These are phyloP conservation scores for Clathrospora elynae DNA, from an alignment of 2,329 filamentous ascomycete genomes.

Conservation along the genomic window DNA sequence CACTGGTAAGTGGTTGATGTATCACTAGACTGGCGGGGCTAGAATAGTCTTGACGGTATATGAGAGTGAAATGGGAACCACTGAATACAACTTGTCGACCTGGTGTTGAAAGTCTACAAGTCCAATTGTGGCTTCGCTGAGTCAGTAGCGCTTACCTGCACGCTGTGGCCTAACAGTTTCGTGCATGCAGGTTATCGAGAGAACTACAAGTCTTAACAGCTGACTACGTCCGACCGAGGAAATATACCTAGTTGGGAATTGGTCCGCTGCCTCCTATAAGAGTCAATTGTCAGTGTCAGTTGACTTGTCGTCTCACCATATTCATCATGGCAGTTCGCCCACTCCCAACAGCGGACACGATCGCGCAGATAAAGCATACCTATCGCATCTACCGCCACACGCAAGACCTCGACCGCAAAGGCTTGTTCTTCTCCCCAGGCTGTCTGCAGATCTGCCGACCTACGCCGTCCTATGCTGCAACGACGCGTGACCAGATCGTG, in stretches of 20 bases:
- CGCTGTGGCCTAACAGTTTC: not conserved
- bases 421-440: conserved; percentile 18
- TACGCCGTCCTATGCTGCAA: conserved; percentile 17
- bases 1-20: conserved; percentile 23
- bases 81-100: no score
- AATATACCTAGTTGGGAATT: no score
- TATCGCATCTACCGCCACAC: conserved; percentile 20
- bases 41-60: no score
- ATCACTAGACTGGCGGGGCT: not conserved
- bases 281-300: not conserved
- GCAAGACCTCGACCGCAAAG: conserved; percentile 10
- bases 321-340: not conserved
- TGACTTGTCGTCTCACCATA: no score
- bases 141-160: conserved; percentile 4
- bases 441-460: conserved; percentile 22
- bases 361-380: conserved; percentile 10
- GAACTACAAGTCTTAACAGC: not conserved
- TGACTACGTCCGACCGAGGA: no score
- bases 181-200: not conserved
- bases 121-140: conserved; percentile 1
- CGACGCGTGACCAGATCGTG: conserved; percentile 12
- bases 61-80: no score
- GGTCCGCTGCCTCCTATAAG: no score
- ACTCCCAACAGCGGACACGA: not conserved
- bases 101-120: no score